Evolutionary conservation across 2,329 filamentous ascomycete genomes (phyloP).

Genomic region (Sporothrix variecibatus): DNA sequence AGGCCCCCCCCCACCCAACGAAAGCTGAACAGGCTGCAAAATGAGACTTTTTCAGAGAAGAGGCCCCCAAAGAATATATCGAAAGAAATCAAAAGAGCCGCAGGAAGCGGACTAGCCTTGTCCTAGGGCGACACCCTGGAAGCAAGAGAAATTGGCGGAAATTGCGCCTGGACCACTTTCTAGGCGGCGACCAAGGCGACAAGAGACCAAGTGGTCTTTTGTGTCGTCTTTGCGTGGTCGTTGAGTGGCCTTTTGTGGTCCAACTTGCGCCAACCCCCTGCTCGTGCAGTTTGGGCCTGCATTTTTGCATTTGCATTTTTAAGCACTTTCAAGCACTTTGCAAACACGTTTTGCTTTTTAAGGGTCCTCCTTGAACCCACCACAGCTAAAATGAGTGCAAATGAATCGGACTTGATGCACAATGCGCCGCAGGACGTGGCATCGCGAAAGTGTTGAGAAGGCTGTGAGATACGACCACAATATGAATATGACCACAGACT

Average conservation of each 20-base stretch:
- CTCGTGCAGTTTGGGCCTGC: background rate
- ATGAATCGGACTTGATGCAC: background rate
- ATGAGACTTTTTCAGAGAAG: background rate
- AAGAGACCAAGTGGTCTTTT: background rate
- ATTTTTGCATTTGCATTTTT: conserved; percentile 4
- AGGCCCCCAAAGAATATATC: background rate
- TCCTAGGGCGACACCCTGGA: background rate
- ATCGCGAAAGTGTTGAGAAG: background rate
- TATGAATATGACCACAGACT: background rate
- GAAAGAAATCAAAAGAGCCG: background rate
- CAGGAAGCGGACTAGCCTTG: background rate
- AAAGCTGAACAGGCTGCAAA: background rate
- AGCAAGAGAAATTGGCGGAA: conserved; percentile 19
- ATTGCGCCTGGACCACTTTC: conserved; percentile 16
- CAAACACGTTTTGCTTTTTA: conserved; percentile 6
- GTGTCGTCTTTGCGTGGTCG: background rate
- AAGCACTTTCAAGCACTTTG: background rate
- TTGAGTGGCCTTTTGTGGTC: background rate
- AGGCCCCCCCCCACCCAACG: background rate
- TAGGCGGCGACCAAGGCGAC: background rate
- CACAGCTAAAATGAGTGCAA: background rate
- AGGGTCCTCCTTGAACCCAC: background rate
- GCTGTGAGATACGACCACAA: background rate
- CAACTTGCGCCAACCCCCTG: background rate
- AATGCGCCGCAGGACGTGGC: background rate